Base-by-base conservation (phyloP, 371 early-diverging fungal genomes). In the Gilbertella persicaria region DNA sequence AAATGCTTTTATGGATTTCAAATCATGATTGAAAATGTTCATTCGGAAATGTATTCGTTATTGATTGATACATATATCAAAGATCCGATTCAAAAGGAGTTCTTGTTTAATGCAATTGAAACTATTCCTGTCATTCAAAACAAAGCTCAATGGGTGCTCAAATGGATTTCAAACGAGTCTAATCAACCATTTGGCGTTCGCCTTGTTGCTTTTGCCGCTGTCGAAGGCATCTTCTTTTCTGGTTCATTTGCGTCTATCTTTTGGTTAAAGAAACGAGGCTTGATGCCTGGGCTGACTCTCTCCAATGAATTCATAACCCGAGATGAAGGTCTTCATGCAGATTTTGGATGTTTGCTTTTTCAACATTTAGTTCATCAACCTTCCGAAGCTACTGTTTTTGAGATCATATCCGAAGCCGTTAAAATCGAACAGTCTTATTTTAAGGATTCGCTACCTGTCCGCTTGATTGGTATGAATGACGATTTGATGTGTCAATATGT, bases 21-120 rank as follows among this genome's bases (percentile, higher is more conserved):
- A 78, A 96, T 99, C 69, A 98, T 98, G 95, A 99, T 99, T 62
- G 99, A 99, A 75, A 99, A 98, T 80, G 94, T 99, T 58, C 99
- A 99, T 81, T 85, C 93, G 28, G 99, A 99, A 75, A 99, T 97
- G 87, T 99, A 99, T 83, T 91, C 92, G 36, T 82, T 99, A 16
- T 78, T 99, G 24, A 98, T 99, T 50, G 99, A 99, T 64, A 95
- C 99, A 17, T 98, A 98, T 74, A 92, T 99, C 69, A 89, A 88
- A 65, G 99, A 99, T 64, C 69, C 87, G 36, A 68, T 67, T 23
- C 89, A 99, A 66, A 88, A 95, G 53, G 82, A 87, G 52, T 84
- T 84, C 62, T 78, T 99, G 36, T 99, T 99, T 74, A 90, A 96
- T 65, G 99, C 99, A 19, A 88, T 99, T 55, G 93, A 94, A 53